A percentile compares a stretch with the other conserved stretches of the same genome.
These are phyloP conservation scores for Diaporthe caulivora DNA, from an alignment of 2,329 filamentous ascomycete species.

Conservation along the genomic window DNA sequence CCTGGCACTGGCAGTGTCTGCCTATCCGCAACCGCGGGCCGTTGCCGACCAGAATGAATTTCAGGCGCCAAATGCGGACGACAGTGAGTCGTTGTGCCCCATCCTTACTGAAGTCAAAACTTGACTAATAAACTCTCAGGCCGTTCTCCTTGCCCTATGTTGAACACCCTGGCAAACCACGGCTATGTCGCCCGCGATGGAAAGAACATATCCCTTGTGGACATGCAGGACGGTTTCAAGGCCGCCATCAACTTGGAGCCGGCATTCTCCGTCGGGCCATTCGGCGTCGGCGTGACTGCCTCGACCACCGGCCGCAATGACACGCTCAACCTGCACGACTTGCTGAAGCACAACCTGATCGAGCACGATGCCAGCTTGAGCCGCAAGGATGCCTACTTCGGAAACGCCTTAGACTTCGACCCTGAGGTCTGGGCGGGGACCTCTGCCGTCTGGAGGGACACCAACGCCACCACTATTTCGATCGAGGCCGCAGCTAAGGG, in stretches of 20 bases:
- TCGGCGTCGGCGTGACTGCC: not conserved
- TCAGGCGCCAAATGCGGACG: constrained; percentile 3
- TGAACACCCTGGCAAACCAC: constrained; percentile 33
- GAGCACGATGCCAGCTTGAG: constrained; percentile 26
- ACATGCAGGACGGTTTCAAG: constrained; percentile 14
- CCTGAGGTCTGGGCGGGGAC: constrained; percentile 7
- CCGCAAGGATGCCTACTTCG: constrained; percentile 19
- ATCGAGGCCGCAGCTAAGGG: constrained; percentile 18
- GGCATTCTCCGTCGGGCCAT: constrained; percentile 17
- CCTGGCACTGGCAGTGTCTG: constrained; percentile 9
- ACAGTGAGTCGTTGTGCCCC: constrained; percentile 13
- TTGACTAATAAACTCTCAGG: not conserved
- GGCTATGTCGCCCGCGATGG: constrained; percentile 25
- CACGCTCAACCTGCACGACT: constrained; percentile 27
- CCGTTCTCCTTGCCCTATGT: constrained; percentile 23
- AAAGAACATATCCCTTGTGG: constrained; percentile 9
- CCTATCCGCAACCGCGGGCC: not conserved
- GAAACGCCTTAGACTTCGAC: constrained; percentile 14
- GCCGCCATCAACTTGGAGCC: constrained; percentile 23
- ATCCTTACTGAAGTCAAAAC: not conserved
- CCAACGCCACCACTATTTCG: constrained; percentile 12
- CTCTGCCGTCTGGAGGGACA: constrained; percentile 20
- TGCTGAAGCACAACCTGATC: constrained; percentile 27
- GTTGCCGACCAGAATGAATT: not conserved
- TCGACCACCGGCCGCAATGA: constrained; percentile 28